phyloP scores from a whole-genome alignment of 345 rosid genomes.

The Linum usitatissimum region DNA sequence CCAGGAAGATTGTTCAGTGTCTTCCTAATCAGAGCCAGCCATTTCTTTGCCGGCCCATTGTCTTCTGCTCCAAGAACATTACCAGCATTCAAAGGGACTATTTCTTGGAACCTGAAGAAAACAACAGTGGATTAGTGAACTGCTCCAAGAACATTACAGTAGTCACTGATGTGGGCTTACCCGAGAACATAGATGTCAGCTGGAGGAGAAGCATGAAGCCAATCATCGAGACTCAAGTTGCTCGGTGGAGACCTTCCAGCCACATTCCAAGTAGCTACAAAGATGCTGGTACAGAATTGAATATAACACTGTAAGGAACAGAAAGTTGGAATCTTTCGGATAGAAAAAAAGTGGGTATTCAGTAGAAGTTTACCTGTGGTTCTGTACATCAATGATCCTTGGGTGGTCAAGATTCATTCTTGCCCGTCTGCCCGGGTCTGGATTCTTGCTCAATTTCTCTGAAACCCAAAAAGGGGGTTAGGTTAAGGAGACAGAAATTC shows the following conservation, averaged over 20 bases:
- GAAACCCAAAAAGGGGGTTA: conserved; percentile 7
- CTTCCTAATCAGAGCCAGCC: conserved; percentile 71
- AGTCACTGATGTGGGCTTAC: conserved; percentile 18
- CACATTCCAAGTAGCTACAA: conserved; percentile 94
- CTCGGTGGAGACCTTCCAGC: conserved; percentile 87
- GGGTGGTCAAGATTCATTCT: conserved; percentile 94
- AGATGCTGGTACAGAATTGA: conserved; percentile 48
- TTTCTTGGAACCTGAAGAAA: conserved; percentile 77
- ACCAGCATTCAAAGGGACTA: conserved; percentile 95
- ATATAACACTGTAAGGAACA: conserved; percentile 1
- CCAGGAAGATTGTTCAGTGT: conserved; percentile 88
- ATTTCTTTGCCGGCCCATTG: conserved; percentile 95
- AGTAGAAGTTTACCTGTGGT: conserved; percentile 47
- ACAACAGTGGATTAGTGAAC: conserved; percentile 3
- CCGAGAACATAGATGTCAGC: conserved; percentile 97
- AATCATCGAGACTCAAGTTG: conserved; percentile 79
- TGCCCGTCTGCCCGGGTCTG: conserved; percentile 56
- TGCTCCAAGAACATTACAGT: not conserved
- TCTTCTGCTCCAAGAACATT: conserved; percentile 96
- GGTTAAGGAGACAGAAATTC: conserved; percentile 2
- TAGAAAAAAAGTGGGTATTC: not conserved
- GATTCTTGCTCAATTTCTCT: conserved; percentile 66
- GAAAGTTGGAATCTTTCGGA: not conserved
- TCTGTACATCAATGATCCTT: conserved; percentile 87
- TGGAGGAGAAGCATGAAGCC: conserved; percentile 94